Evolutionary conservation across 2,329 filamentous ascomycete genomes (phyloP).

Genomic region (Penicillium sp.): DNA sequence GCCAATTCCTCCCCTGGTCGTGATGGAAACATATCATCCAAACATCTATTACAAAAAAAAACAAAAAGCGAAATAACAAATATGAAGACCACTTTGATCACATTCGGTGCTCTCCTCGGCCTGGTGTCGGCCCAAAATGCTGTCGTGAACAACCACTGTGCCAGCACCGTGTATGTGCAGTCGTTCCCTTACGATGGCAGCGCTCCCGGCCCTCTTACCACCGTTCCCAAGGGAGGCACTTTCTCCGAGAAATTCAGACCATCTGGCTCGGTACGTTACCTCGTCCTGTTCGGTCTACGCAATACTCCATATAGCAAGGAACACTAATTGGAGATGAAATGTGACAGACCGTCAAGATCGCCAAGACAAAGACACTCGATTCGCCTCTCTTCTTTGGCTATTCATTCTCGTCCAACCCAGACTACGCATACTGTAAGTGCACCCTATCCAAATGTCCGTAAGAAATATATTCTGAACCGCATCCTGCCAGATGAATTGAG

Average conservation of each 20-base stretch:
- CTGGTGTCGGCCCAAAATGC: conserved; percentile 24
- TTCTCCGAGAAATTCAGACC: conserved; percentile 23
- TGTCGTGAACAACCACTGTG: conserved; percentile 23
- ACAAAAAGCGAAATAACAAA: conserved; percentile 7
- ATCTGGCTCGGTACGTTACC: conserved; percentile 23
- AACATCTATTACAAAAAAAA: conserved; percentile 8
- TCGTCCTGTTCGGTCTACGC: neutral
- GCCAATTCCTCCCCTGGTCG: conserved; percentile 5
- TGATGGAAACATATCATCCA: conserved; percentile 6
- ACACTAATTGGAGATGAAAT: conserved; percentile 14
- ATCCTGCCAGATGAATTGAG: conserved; percentile 22
- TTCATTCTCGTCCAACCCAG: conserved; percentile 24
- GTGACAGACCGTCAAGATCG: conserved; percentile 24
- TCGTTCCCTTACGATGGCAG: conserved; percentile 26
- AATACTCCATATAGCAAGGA: conserved; percentile 2
- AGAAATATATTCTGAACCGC: conserved; percentile 9
- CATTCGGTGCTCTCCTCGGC: conserved; percentile 19
- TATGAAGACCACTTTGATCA: conserved; percentile 21
- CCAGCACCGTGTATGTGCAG: conserved; percentile 22
- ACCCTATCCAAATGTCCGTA: conserved; percentile 2
- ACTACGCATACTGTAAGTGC: conserved; percentile 26
- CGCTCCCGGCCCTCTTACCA: conserved; percentile 22
- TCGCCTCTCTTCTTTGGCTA: conserved; percentile 28
- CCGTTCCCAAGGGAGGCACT: conserved; percentile 16
- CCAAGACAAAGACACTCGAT: conserved; percentile 28